phyloP scores from a whole-genome alignment of 2,329 filamentous ascomycete genomes.

The Colletotrichum cordylinicola region DNA sequence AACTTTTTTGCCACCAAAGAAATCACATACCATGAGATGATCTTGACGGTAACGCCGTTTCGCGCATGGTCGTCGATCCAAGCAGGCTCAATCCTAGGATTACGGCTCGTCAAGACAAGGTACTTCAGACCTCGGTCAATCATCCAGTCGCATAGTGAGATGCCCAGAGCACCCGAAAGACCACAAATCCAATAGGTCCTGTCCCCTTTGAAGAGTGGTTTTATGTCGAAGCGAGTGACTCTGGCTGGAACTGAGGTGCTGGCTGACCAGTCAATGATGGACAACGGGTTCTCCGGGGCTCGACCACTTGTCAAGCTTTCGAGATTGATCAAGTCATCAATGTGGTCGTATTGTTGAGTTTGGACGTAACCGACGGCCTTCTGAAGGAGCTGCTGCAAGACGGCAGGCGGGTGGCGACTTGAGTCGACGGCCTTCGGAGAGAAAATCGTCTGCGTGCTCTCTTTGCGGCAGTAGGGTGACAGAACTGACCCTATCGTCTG shows the following conservation, averaged over 20 bases:
- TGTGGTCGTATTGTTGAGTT: neutral
- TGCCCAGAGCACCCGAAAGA: slow-evolving; percentile 34
- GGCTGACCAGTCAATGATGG: neutral
- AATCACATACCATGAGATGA: slow-evolving; percentile 26
- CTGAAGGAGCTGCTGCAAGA: neutral
- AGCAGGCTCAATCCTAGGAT: slow-evolving; percentile 29
- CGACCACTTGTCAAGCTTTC: neutral
- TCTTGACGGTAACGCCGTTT: slow-evolving; percentile 33
- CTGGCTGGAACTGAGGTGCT: neutral
- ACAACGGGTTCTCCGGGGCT: neutral
- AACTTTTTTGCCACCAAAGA: no score
- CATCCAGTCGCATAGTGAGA: slow-evolving; percentile 41
- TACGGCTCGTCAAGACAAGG: slow-evolving; percentile 40
- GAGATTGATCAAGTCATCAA: neutral
- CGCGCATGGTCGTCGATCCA: neutral
- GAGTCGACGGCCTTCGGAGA: neutral
- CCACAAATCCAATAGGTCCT: slow-evolving; percentile 37
- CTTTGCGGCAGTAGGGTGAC: neutral
- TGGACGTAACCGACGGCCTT: neutral
- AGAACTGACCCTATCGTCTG: neutral
- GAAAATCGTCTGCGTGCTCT: neutral
- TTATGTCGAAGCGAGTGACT: neutral
- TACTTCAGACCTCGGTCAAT: slow-evolving; percentile 33
- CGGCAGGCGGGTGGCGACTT: neutral
- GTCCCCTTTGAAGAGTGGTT: neutral